A percentile compares a stretch with the other conserved stretches of the same genome.
Evolutionary conservation across 345 rosid genomes (phyloP).

Genomic region (Carallia brachiata): DNA sequence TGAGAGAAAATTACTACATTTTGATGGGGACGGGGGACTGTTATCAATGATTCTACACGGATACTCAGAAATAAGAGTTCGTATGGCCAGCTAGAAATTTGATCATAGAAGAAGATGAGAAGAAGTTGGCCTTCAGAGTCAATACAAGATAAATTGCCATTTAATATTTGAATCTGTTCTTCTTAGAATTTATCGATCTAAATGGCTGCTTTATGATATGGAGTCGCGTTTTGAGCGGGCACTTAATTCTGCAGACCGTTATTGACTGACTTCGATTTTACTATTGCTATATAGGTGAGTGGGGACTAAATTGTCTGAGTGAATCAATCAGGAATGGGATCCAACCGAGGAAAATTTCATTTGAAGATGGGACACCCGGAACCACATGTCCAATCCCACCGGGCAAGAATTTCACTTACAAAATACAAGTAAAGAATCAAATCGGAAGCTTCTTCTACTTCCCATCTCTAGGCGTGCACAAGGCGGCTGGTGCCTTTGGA

Average conservation of each 20-base stretch:
- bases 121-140: no score
- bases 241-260: no score
- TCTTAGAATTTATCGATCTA: no score
- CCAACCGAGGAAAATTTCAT: slow-evolving; percentile 87
- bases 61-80: no score
- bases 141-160: no score
- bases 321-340: slow-evolving; percentile 66
- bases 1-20: no score
- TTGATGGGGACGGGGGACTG: no score
- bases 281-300: background rate
- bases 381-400: slow-evolving; percentile 89
- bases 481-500: slow-evolving; percentile 86
- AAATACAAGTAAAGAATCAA: slow-evolving; percentile 85
- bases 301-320: background rate
- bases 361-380: slow-evolving; percentile 82
- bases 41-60: no score
- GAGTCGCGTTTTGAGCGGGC: background rate
- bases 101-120: no score
- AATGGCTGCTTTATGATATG: no score
- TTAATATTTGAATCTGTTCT: no score
- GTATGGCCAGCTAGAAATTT: no score
- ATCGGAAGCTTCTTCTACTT: slow-evolving; percentile 76
- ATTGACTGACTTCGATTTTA: background rate
- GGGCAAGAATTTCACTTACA: slow-evolving; percentile 76
- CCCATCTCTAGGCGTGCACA: slow-evolving; percentile 62